A percentile compares a stretch with the other conserved stretches of the same genome.
phyloP scores from a whole-genome alignment of 2,329 filamentous ascomycete species.

The Thielaviopsis ethacetica region DNA sequence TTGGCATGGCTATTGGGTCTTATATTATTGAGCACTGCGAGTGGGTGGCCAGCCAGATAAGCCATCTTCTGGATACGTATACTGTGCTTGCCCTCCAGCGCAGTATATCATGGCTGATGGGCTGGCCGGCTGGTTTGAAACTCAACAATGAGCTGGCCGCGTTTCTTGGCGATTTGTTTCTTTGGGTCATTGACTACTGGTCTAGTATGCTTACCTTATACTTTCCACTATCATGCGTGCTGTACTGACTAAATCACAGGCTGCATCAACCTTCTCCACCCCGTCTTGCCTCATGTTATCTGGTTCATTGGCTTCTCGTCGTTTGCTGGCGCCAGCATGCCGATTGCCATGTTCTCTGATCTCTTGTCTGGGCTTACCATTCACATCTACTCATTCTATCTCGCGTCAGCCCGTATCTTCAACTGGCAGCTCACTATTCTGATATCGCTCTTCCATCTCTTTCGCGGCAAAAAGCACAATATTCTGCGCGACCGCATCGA shows the following conservation, averaged over 20 bases:
- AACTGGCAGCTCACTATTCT: conserved; percentile 98
- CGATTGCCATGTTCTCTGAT: conserved; percentile 89
- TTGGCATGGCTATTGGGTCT: conserved; percentile 87
- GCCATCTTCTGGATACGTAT: conserved; percentile 58
- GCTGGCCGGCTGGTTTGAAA: conserved; percentile 86
- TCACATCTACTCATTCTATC: conserved; percentile 96
- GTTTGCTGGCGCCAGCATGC: conserved; percentile 93
- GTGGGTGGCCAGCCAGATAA: conserved; percentile 69
- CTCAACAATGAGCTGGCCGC: conserved; percentile 82
- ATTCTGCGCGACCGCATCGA: conserved; percentile 94
- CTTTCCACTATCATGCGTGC: not conserved
- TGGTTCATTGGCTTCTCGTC: conserved; percentile 88
- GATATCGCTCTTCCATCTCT: conserved; percentile 93
- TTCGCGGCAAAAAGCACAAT: conserved; percentile 95
- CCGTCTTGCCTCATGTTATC: conserved; percentile 69
- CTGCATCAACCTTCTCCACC: conserved; percentile 62
- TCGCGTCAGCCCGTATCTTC: conserved; percentile 90
- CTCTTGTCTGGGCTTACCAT: conserved; percentile 79
- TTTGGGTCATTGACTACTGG: conserved; percentile 99
- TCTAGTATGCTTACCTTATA: conserved; percentile 40
- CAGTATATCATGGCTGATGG: conserved; percentile 92
- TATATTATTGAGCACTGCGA: conserved; percentile 92
- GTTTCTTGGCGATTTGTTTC: conserved; percentile 89
- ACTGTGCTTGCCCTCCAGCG: conserved; percentile 75
- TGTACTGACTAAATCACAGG: conserved; percentile 24